phyloP scores from a whole-genome alignment of 2,329 filamentous ascomycete species.

The Cladobotryum protrusum region DNA sequence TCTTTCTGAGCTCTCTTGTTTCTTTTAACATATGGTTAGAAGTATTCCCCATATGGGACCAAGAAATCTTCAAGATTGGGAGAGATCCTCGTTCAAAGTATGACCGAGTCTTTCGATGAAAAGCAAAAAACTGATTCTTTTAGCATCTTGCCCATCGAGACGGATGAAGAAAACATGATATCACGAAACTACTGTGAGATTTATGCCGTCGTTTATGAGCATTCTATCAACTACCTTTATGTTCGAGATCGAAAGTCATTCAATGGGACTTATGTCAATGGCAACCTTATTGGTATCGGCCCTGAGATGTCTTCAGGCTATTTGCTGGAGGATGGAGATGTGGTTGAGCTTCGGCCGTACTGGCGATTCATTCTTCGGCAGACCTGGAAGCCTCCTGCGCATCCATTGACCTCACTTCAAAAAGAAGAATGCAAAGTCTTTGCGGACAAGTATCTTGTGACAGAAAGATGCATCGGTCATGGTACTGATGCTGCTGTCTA shows the following conservation, averaged over 20 bases:
- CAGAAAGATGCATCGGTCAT: slow-evolving; percentile 30
- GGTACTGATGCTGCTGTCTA: slow-evolving; percentile 33
- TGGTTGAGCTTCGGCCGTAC: slow-evolving; percentile 35
- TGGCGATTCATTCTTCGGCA: slow-evolving; percentile 33
- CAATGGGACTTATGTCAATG: slow-evolving; percentile 50
- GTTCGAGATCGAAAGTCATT: slow-evolving; percentile 50
- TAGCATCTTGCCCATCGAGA: slow-evolving; percentile 34
- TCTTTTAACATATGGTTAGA: slow-evolving; percentile 13
- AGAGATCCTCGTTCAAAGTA: slow-evolving; percentile 30
- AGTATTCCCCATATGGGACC: slow-evolving; percentile 24
- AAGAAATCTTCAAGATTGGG: slow-evolving; percentile 30
- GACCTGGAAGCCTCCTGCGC: slow-evolving; percentile 16
- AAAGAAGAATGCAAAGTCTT: slow-evolving; percentile 30
- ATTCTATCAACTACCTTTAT: slow-evolving; percentile 40
- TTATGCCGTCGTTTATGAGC: slow-evolving; percentile 48
- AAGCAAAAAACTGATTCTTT: slow-evolving; percentile 1
- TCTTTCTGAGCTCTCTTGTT: too few relatives aligned
- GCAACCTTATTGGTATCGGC: slow-evolving; percentile 34
- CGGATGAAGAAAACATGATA: slow-evolving; percentile 32
- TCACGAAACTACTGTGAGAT: slow-evolving; percentile 51
- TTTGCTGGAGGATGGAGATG: slow-evolving; percentile 46
- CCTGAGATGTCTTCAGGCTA: slow-evolving; percentile 34
- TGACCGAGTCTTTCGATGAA: not conserved
- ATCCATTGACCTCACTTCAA: slow-evolving; percentile 26
- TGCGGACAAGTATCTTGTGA: slow-evolving; percentile 27